Percentiles rank a stretch among this genome's conserved stretches.
phyloP scores from a whole-genome alignment of 108 stramenopile genomes.

The Nannochloropsis salina region DNA sequence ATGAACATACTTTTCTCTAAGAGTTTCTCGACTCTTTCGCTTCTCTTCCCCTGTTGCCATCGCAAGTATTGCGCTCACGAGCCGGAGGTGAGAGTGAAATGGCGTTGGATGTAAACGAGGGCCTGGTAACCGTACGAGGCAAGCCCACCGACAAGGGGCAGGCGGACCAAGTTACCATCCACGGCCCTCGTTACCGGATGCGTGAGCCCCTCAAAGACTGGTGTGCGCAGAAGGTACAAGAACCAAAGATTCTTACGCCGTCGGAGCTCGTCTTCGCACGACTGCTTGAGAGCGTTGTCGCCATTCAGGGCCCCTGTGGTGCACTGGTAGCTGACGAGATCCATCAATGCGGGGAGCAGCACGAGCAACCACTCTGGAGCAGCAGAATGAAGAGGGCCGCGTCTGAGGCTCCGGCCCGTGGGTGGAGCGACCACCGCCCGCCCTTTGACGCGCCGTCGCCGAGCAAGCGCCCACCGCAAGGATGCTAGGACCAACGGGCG shows the following conservation, averaged over 20 bases:
- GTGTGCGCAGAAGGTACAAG: slow-evolving; percentile 17
- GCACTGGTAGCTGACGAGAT: slow-evolving; percentile 8
- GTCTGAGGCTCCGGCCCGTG: not conserved
- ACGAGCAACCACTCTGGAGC: slow-evolving; percentile 2
- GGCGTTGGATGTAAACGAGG: not conserved
- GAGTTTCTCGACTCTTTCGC: not conserved
- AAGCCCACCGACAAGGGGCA: not conserved
- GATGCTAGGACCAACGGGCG: not conserved
- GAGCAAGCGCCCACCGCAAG: not conserved
- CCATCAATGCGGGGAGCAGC: not conserved
- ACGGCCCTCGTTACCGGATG: not conserved
- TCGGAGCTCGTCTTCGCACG: not conserved
- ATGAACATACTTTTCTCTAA: not conserved
- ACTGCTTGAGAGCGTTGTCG: not conserved
- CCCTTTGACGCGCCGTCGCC: not conserved
- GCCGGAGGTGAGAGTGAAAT: slow-evolving; percentile 17
- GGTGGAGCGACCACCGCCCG: not conserved
- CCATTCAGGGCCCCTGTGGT: not conserved
- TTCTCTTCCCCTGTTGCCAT: not conserved
- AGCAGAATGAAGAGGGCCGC: not conserved
- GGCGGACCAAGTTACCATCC: not conserved
- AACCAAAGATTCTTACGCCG: slow-evolving; percentile 5
- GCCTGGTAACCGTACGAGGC: not conserved
- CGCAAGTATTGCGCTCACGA: not conserved
- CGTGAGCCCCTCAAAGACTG: not conserved